Base-by-base conservation (phyloP, 768 basidiomycete species). In the Mrakia frigida region DNA sequence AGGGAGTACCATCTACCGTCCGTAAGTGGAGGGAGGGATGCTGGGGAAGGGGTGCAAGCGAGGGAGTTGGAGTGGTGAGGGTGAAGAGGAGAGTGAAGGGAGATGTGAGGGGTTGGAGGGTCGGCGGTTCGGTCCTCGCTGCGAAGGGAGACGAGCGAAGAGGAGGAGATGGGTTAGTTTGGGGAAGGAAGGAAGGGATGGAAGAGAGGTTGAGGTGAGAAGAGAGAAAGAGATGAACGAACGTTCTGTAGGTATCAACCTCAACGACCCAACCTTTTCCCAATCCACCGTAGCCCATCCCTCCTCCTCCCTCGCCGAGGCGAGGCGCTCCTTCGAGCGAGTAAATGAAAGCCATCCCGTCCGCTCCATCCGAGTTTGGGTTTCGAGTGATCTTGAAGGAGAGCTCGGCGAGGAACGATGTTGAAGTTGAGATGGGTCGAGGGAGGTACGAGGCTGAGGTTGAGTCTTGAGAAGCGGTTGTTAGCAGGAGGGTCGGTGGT, bases 81-180 rank as follows among this genome's bases (percentile, higher is more conserved):
- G 43, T 82, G 65, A 1, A 81, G 81, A 11, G 83, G 83, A 2
- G 79, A 81, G 69, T 84, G 83, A 13, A 84, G 74, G 0, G 83
- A 84, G 46, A 84, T 81, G 65, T 84, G 83, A 0, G 83, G 83
- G 7, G 80, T 79, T 2, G 81, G 81, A 0, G 83, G 83, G 71
- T 84, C 83, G 28, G 78, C 74, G 16, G 82, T 82, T 33, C 77
- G 74, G 70, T 84, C 82, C 65, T 81, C 78, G 71, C 79, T 70
- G 73, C 5, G 31, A 10, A 21, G 0, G 46, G 13, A 50, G 11
- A 18, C 16, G 13, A 50, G 9, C 2, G 16, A 46, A 9, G 43
- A 16, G 43, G 16, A 46, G 14, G 46, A 50, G 46, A 6, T 18
- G 46, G 21, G 46, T 50, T 14, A 50, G 14, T 14, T 11, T 50